phyloP scores from a whole-genome alignment of 2,329 filamentous ascomycete genomes.

The Raffaelea deltoideospora region DNA sequence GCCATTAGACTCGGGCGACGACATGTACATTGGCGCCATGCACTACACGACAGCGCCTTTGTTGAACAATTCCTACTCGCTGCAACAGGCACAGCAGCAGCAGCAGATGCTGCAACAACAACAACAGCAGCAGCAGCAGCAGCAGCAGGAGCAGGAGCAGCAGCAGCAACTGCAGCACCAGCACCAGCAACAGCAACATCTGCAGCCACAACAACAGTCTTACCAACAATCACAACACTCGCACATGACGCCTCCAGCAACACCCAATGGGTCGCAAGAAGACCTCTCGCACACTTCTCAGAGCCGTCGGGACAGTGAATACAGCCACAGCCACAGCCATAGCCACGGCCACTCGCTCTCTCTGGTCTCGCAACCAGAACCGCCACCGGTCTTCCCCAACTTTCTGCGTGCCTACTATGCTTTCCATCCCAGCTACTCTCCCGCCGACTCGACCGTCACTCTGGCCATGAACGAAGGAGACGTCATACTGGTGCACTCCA shows the following conservation, averaged over 20 bases:
- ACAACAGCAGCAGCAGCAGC: no score
- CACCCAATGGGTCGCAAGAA: constrained; percentile 55
- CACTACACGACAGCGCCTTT: constrained; percentile 60
- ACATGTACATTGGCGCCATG: constrained; percentile 23
- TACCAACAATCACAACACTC: no score
- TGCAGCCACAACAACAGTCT: no score
- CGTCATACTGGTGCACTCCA: constrained; percentile 84
- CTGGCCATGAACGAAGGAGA: constrained; percentile 81
- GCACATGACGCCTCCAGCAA: constrained; percentile 65
- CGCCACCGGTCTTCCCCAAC: constrained; percentile 68
- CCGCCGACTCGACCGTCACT: constrained; percentile 76
- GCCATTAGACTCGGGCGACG: constrained; percentile 13
- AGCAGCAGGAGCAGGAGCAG: no score
- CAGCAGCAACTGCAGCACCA: no score
- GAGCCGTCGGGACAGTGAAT: constrained; percentile 10
- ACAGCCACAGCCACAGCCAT: constrained; percentile 2
- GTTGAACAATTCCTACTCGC: constrained; percentile 35
- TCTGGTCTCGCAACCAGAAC: constrained; percentile 14
- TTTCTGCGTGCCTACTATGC: constrained; percentile 90
- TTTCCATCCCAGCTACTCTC: constrained; percentile 65
- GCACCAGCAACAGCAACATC: no score
- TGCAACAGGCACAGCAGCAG: no score
- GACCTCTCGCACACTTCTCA: constrained; percentile 26
- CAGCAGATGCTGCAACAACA: no score
- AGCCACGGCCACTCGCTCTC: constrained; percentile 1